phyloP scores from a whole-genome alignment of 352 stramenopile genomes.

The Phytopythium cucurbitacearum region DNA sequence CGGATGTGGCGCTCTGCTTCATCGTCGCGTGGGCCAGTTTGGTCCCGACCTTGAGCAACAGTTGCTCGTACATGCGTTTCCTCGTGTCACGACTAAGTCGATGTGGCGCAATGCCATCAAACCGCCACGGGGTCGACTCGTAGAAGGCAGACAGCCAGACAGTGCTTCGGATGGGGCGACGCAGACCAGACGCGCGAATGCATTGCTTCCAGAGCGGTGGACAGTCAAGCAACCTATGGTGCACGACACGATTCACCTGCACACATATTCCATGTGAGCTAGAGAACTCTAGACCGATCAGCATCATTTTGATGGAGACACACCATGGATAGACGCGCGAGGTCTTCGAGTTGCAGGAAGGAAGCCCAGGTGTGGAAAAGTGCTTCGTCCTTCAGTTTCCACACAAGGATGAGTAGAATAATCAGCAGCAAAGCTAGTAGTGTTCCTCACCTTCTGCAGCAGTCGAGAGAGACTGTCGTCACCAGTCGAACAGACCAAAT shows the following conservation, averaged over 20 bases:
- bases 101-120: conserved; percentile 27
- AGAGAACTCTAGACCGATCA: conserved; percentile 1
- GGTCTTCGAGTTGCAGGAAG: conserved; percentile 42
- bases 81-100: conserved; percentile 35
- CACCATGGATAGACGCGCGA: conserved; percentile 32
- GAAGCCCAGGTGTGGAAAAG: conserved; percentile 40
- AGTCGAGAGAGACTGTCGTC: conserved; percentile 19
- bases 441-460: conserved; percentile 16
- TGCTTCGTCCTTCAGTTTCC: conserved; percentile 14
- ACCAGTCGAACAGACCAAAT: neutral
- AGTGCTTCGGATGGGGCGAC: conserved; percentile 33
- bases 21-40: conserved; percentile 24
- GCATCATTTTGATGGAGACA: neutral
- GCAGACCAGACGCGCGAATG: conserved; percentile 53
- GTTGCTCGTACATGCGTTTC: conserved; percentile 57
- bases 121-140: conserved; percentile 47
- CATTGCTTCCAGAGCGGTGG: conserved; percentile 73
- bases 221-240: conserved; percentile 29
- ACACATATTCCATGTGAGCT: neutral
- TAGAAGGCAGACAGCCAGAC: conserved; percentile 71
- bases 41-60: conserved; percentile 51
- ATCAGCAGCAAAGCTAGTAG: neutral
- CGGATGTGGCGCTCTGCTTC: conserved; percentile 15
- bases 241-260: conserved; percentile 35
- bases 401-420: neutral